These are phyloP conservation scores for Moesziomyces sp. DNA, from an alignment of 1,284 basidiomycete species.

Conservation along the genomic window DNA sequence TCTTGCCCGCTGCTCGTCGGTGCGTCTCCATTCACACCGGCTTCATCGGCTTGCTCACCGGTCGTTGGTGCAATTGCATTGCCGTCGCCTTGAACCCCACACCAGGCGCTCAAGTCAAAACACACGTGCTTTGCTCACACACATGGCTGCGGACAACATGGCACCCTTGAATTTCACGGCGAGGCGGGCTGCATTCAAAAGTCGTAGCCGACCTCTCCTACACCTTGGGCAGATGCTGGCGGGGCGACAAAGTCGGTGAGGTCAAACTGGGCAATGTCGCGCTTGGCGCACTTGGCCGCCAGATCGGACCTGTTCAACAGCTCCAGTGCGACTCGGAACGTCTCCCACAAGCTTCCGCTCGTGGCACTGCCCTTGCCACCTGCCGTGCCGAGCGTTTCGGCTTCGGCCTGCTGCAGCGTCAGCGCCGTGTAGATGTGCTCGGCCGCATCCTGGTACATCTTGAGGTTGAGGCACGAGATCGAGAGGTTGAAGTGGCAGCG, in stretches of 20 bases:
- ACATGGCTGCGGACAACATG: too few species aligned
- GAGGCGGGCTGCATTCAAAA: background rate
- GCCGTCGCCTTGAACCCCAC: too few species aligned
- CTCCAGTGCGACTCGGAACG: conserved; percentile 63
- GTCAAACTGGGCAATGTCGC: conserved; percentile 56
- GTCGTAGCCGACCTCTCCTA: conserved; percentile 7
- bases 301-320: conserved; percentile 61
- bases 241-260: conserved; percentile 54
- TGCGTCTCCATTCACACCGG: too few species aligned
- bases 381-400: conserved; percentile 26
- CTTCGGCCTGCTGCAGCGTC: conserved; percentile 57
- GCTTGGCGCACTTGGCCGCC: conserved; percentile 35
- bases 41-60: too few species aligned
- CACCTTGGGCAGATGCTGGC: background rate
- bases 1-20: too few species aligned
- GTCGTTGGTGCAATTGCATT: too few species aligned
- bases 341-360: conserved; percentile 62
- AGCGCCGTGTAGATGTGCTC: conserved; percentile 65
- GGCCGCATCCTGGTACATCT: conserved; percentile 65
- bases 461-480: conserved; percentile 64
- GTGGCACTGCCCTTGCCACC: conserved; percentile 21
- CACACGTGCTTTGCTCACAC: too few species aligned
- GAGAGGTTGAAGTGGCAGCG: conserved; percentile 70
- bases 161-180: too few species aligned
- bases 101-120: too few species aligned